phyloP scores from a whole-genome alignment of 179 eudicot genomes.

The Pouteria campechiana region DNA sequence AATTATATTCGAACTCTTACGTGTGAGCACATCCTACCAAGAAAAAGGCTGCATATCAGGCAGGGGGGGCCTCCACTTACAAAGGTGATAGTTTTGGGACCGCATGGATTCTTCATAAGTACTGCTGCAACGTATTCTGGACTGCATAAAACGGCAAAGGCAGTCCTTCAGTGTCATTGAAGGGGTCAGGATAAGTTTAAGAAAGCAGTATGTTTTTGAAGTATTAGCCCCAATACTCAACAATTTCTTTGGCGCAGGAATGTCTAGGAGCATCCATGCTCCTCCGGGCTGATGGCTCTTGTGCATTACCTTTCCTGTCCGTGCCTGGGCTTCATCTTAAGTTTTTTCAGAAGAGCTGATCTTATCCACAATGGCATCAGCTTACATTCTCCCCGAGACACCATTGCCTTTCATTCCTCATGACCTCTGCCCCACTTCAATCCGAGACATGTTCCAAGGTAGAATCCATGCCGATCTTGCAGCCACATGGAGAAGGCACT shows the following conservation, averaged over 20 bases:
- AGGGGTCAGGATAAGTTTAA: slow-evolving; percentile 16
- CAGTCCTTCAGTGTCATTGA: slow-evolving; percentile 5
- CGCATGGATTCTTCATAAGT: no score
- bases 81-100: neutral
- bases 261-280: slow-evolving; percentile 27
- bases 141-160: neutral
- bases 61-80: neutral
- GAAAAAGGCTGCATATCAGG: no score
- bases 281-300: slow-evolving; percentile 29
- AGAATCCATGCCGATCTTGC: slow-evolving; percentile 36
- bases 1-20: no score
- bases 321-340: slow-evolving; percentile 53
- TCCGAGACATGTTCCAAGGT: slow-evolving; percentile 40
- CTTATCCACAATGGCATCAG: slow-evolving; percentile 52
- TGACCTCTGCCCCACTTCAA: slow-evolving; percentile 48
- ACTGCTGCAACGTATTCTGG: neutral
- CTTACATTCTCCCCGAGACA: slow-evolving; percentile 45
- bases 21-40: no score
- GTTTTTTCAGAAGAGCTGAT: slow-evolving; percentile 49
- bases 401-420: slow-evolving; percentile 53
- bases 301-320: slow-evolving; percentile 37
- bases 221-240: slow-evolving; percentile 52
- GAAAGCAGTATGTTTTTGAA: slow-evolving; percentile 17
- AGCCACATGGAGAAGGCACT: slow-evolving; percentile 51
- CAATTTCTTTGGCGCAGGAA: slow-evolving; percentile 81